Evolutionary conservation across 2,329 filamentous ascomycete genomes (phyloP), one percentile per base, ranked within the genome.

Genomic region (Lachnellula willkommii): DNA sequence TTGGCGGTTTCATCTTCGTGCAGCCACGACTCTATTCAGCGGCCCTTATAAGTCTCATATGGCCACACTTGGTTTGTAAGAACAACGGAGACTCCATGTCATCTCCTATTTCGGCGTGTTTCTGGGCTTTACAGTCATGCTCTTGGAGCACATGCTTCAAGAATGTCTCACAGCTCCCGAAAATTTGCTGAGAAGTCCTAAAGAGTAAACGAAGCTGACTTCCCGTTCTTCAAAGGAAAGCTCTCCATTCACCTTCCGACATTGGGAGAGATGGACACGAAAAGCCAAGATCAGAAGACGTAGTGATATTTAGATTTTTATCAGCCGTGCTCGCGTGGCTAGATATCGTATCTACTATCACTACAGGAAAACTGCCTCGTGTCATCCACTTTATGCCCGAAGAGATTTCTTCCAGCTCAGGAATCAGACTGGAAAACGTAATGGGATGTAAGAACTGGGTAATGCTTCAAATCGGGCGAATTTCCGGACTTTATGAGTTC

Each of bases 391-490:
- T 76, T 61, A 77, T 78, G 60, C 62, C 64, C 45, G 57, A 63
- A 37, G 64, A 76, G 26, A 72, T 80, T 22, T 32, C 60, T 37
- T 0, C 69, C 67, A 1, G 67, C 78, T 40, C 70, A 72, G 50
- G 71, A 8, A 62, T 55, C 4, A 61, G 61, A 37, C 57, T 84
- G 53, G 75, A 79, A 49, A 74, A 78, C 35, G 77, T 81, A 49
- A 68, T 80, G 42, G 82, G 83, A 2, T 74, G 81, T 57, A 71
- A 80, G 46, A 85, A 84, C 66, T 82, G 80, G 79, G 76, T 77
- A 1, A 61, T 85, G 47, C 69, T 79, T 47, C 70, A 76, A n/a
- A 74, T 87, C 45, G 77, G 76, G 12, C 75, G 81, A 20, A 77
- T 82, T 47, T 72, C 81, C 14, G 67, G 73, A 0, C 72, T 87